phyloP scores from a whole-genome alignment of 768 basidiomycete genomes.

The Tylopilus subfusipes region DNA sequence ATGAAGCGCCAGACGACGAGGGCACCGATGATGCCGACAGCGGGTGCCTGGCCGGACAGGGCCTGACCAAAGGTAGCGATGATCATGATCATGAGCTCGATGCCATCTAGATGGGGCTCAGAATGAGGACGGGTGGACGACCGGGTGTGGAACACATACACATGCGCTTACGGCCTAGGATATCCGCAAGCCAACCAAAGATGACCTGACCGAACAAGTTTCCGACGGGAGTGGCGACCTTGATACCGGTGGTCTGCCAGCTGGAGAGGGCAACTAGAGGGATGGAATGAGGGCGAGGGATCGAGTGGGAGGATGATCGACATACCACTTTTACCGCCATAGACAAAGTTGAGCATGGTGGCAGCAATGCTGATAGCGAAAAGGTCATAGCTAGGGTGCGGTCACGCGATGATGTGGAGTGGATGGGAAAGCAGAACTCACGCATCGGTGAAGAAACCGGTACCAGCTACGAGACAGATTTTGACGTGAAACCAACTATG shows the following conservation, averaged over 20 bases:
- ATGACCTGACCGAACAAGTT: conserved; percentile 72
- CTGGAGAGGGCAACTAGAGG: conserved; percentile 30
- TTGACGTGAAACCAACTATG: conserved; percentile 82
- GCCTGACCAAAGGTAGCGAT: conserved; percentile 78
- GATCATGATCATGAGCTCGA: conserved; percentile 76
- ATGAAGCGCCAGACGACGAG: conserved; percentile 84
- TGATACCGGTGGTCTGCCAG: conserved; percentile 74
- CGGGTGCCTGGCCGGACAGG: conserved; percentile 62
- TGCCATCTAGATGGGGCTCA: conserved; percentile 36
- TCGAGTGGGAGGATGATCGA: not conserved
- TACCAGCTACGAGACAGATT: conserved; percentile 65
- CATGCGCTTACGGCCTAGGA: conserved; percentile 75
- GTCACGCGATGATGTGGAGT: not conserved
- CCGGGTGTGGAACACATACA: conserved; percentile 43
- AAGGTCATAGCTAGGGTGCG: conserved; percentile 56
- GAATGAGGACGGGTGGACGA: not conserved
- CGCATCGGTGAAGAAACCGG: conserved; percentile 91
- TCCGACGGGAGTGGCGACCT: conserved; percentile 74
- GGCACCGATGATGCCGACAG: conserved; percentile 69
- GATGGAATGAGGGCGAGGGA: not conserved
- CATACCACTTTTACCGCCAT: conserved; percentile 37
- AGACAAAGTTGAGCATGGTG: conserved; percentile 81
- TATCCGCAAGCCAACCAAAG: conserved; percentile 79
- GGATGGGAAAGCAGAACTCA: conserved; percentile 28
- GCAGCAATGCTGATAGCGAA: conserved; percentile 89